A percentile compares a stretch with the other conserved stretches of the same genome.
These are phyloP conservation scores for Coffea eugenioides DNA, from an alignment of 257 asterid genomes.

Conservation along the genomic window DNA sequence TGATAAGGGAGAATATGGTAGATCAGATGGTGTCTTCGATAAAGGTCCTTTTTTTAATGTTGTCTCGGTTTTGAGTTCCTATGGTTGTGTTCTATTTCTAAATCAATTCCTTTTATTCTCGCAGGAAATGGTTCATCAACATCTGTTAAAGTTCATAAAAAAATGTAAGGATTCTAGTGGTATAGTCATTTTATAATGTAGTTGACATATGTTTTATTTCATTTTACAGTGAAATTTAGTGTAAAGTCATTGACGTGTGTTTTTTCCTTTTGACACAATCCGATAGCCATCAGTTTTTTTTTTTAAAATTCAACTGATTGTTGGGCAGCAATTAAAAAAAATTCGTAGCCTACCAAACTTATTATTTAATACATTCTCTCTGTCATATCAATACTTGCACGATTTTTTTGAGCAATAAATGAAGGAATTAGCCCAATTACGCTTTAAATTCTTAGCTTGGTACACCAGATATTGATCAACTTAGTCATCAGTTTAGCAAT, in stretches of 20 bases:
- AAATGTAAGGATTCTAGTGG: constrained; percentile 58
- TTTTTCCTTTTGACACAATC: no score
- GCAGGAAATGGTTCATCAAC: constrained; percentile 50
- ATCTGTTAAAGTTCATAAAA: constrained; percentile 35
- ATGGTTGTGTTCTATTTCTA: constrained; percentile 14
- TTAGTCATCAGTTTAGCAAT: no score
- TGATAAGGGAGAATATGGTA: constrained; percentile 44
- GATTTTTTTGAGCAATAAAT: no score
- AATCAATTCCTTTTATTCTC: constrained; percentile 18
- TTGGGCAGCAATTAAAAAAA: no score
- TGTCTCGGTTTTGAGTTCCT: not conserved
- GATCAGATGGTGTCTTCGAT: constrained; percentile 25
- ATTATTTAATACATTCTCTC: no score
- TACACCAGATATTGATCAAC: no score
- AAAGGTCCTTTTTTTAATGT: constrained; percentile 29
- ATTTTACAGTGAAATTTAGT: constrained; percentile 70
- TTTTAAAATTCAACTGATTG: no score
- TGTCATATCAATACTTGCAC: no score
- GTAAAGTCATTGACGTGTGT: constrained; percentile 46
- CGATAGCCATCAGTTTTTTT: no score
- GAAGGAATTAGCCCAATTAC: no score
- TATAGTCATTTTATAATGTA: constrained; percentile 17
- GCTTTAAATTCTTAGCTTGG: no score
- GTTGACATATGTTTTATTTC: not conserved
- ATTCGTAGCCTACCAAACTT: no score